Conservation (phyloP, 139 green algal genomes). For the Gonium pectorale region DNA sequence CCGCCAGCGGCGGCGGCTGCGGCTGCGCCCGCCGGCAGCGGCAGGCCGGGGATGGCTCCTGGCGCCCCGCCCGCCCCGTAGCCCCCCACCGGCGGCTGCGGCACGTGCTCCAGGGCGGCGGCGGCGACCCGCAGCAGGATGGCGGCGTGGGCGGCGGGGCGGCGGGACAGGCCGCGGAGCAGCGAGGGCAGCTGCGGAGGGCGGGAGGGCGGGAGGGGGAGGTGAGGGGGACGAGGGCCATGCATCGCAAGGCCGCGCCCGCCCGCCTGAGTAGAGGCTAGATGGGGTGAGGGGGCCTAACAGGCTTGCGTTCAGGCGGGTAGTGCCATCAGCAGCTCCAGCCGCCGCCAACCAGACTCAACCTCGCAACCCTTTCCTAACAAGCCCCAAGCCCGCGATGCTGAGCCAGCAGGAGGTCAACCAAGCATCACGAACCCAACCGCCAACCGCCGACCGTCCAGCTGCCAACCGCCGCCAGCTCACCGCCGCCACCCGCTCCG, state of each 20-base stretch:
- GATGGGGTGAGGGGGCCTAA: too few relatives aligned
- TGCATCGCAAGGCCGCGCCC: too few relatives aligned
- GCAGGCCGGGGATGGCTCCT: constrained; percentile 8
- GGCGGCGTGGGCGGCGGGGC: constrained; percentile 63
- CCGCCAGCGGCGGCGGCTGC: not conserved
- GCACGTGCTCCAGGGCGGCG: constrained; percentile 51
- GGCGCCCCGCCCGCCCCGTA: too few relatives aligned
- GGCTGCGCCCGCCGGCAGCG: not conserved
- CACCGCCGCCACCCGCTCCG: constrained; percentile 59
- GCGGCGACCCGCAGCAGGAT: constrained; percentile 78
- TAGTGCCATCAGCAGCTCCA: too few relatives aligned
- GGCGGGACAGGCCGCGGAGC: constrained; percentile 57
- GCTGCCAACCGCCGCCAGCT: not conserved
- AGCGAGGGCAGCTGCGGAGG: constrained; percentile 67
- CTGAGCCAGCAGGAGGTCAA: too few relatives aligned
- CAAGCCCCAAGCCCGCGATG: too few relatives aligned
- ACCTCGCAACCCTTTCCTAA: too few relatives aligned
- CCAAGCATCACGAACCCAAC: not conserved
- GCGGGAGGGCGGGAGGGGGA: not conserved
- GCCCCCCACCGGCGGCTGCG: constrained; percentile 17
- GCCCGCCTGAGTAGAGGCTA: too few relatives aligned
- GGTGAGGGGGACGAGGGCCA: not conserved
- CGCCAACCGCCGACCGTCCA: not conserved
- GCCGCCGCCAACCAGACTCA: too few relatives aligned
- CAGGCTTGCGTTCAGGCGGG: too few relatives aligned